phyloP scores from a whole-genome alignment of 2,329 filamentous ascomycete species.

The Sclerotinia subarctica region DNA sequence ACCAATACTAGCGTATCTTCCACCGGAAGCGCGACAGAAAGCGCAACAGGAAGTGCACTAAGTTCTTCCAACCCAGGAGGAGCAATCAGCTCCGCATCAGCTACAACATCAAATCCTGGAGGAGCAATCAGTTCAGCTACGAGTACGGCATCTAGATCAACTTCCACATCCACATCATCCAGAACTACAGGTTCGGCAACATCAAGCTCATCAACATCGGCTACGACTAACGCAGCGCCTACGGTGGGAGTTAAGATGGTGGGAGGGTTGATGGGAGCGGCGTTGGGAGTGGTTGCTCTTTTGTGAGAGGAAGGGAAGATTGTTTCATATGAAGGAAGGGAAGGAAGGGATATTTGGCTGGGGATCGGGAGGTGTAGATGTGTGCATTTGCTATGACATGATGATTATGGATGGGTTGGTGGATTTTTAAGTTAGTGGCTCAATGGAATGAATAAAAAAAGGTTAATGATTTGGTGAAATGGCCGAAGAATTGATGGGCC shows the following conservation, averaged over 20 bases:
- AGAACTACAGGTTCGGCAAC: too few species aligned
- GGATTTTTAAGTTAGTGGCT: not conserved
- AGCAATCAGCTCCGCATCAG: too few species aligned
- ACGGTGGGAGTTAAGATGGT: not conserved
- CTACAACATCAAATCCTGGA: not conserved
- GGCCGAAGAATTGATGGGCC: not conserved
- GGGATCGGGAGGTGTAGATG: not conserved
- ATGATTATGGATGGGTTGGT: not conserved
- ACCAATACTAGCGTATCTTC: not conserved
- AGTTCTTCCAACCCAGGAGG: not conserved
- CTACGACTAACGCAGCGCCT: constrained; percentile 9
- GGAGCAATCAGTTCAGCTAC: not conserved
- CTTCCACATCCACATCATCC: not conserved
- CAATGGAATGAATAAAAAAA: not conserved
- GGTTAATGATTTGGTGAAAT: not conserved
- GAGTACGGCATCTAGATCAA: not conserved
- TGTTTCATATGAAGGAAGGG: not conserved
- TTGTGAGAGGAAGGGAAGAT: not conserved
- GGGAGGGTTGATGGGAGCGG: constrained; percentile 10
- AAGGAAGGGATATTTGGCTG: not conserved
- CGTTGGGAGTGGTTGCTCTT: constrained; percentile 10
- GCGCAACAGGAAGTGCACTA: not conserved
- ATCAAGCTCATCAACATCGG: not conserved
- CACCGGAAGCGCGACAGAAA: not conserved
- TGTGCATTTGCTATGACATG: not conserved